Conservation (phyloP, 805 yeast species). For the Brettanomyces custersianus region DNA sequence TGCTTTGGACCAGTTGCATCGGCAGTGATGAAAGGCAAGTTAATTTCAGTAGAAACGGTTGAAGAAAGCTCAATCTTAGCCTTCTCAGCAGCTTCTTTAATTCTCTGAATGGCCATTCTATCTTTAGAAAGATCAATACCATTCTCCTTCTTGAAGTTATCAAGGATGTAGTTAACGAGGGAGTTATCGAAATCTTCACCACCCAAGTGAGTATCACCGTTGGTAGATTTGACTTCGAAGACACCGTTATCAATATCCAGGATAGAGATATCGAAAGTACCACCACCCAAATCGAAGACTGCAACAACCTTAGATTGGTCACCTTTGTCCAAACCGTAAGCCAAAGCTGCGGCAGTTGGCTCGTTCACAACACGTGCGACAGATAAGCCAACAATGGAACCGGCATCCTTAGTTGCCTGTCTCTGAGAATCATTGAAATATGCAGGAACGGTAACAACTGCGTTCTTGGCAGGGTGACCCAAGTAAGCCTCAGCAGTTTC, state of each 20-base stretch:
- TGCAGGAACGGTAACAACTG: slow-evolving; percentile 88
- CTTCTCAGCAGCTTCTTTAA: slow-evolving; percentile 72
- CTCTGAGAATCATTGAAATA: slow-evolving; percentile 88
- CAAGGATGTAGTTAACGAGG: slow-evolving; percentile 66
- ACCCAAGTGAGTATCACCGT: slow-evolving; percentile 92
- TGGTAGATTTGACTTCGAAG: slow-evolving; percentile 94
- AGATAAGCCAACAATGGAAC: slow-evolving; percentile 92
- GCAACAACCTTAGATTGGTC: slow-evolving; percentile 55
- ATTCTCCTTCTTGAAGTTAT: slow-evolving; percentile 44
- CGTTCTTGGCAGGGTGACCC: slow-evolving; percentile 80
- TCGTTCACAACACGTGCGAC: slow-evolving; percentile 84
- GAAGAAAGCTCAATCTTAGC: slow-evolving; percentile 71
- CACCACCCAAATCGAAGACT: slow-evolving; percentile 97
- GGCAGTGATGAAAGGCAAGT: slow-evolving; percentile 59
- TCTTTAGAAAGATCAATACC: slow-evolving; percentile 46
- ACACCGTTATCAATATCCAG: slow-evolving; percentile 97
- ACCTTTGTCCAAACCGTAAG: slow-evolving; percentile 83
- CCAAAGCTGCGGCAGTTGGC: slow-evolving; percentile 91
- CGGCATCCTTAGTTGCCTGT: slow-evolving; percentile 95
- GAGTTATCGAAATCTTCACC: slow-evolving; percentile 90
- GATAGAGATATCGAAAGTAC: slow-evolving; percentile 95
- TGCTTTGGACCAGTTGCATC: slow-evolving; percentile 45
- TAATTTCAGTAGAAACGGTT: slow-evolving; percentile 49
- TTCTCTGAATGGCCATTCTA: slow-evolving; percentile 58
- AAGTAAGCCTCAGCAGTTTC: slow-evolving; percentile 93